Base-by-base conservation (phyloP, 331 rosid genomes). In the Stylosanthes scabra region DNA sequence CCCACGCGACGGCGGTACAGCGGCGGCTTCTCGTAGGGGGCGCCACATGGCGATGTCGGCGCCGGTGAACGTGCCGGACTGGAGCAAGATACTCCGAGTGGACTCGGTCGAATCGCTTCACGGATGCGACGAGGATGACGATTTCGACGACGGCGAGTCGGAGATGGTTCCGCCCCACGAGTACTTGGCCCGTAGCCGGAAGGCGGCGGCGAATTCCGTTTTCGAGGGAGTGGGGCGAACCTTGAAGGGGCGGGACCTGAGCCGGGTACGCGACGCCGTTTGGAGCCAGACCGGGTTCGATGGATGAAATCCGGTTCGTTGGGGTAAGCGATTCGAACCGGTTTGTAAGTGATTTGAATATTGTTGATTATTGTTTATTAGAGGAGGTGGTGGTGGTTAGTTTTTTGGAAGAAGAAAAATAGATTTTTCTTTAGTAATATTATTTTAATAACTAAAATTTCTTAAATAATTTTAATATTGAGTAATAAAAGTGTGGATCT, bases 271-370 rank as follows among this genome's bases (percentile, higher is more conserved):
- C 0, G 99, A 92, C 11, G 97, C 99, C 0, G 99, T 95, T 1
- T 95, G 99, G 99, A 95, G 91, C 55, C 97, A 88, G 62, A 95
- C 99, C 86, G 99, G 99, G 72, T 92, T 95, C 65, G 80, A 95
- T 59, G 99, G 99, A 2, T 91, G 46, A 85, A 3, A 1, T 6
- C 27, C 67, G 60, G 39, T 20, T 57, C 56, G 12, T 29, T 6
- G 51, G 47, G 58, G 20, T 39, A 16, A 41, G 64, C 59, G 20
- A 69, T 64, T 47, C 44, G 49, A 39, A 13, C 49, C 49, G 13
- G 67, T 63, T 72, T 54, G 65, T 70, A 39, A 74, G 70, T 68
- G 50, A 41, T 49, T 62, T 66, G 7, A 59, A 15, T n/a, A 51
- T 56, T 58, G 34, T 41, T 27, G 29, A 10, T 71, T 58, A 52